phyloP scores from a whole-genome alignment of 2,329 filamentous ascomycete genomes.

The Neodidymelliopsis sp. region DNA sequence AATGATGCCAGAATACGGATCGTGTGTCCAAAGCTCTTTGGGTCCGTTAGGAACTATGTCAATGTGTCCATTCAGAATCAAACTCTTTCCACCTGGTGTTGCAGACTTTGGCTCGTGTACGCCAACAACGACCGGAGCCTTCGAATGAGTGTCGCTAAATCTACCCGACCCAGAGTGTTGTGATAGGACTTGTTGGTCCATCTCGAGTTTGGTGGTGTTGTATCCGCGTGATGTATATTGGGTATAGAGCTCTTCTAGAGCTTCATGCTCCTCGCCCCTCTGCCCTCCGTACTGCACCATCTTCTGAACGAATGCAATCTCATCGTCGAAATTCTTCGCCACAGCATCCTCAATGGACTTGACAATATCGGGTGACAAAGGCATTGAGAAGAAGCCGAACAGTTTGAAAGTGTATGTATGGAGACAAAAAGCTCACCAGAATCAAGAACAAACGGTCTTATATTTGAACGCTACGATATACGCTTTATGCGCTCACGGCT shows the following conservation, averaged over 20 bases:
- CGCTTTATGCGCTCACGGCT: slow-evolving; percentile 5
- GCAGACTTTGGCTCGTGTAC: slow-evolving; percentile 17
- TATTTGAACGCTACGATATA: neutral
- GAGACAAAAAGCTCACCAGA: too few relatives aligned
- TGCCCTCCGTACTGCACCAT: slow-evolving; percentile 29
- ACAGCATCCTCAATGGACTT: slow-evolving; percentile 24
- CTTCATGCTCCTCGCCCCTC: slow-evolving; percentile 24
- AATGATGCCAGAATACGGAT: slow-evolving; percentile 27
- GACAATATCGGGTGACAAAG: slow-evolving; percentile 13
- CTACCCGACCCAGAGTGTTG: slow-evolving; percentile 22
- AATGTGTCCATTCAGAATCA: slow-evolving; percentile 31
- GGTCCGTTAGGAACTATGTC: slow-evolving; percentile 31
- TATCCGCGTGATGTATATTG: slow-evolving; percentile 23
- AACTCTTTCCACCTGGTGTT: slow-evolving; percentile 22
- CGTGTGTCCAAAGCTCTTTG: slow-evolving; percentile 26
- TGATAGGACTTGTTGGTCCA: slow-evolving; percentile 20
- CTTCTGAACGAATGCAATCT: slow-evolving; percentile 26
- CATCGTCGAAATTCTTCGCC: slow-evolving; percentile 24
- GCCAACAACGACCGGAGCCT: slow-evolving; percentile 21
- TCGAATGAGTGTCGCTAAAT: slow-evolving; percentile 22
- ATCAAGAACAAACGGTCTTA: too few relatives aligned
- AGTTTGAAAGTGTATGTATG: neutral
- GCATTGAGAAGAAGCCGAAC: slow-evolving; percentile 7
- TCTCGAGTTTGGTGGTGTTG: slow-evolving; percentile 20
- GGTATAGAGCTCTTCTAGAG: slow-evolving; percentile 22